Evolutionary conservation across 768 basidiomycete species (phyloP), one percentile per base, ranked within the genome.

Genomic region (Vararia minispora): DNA sequence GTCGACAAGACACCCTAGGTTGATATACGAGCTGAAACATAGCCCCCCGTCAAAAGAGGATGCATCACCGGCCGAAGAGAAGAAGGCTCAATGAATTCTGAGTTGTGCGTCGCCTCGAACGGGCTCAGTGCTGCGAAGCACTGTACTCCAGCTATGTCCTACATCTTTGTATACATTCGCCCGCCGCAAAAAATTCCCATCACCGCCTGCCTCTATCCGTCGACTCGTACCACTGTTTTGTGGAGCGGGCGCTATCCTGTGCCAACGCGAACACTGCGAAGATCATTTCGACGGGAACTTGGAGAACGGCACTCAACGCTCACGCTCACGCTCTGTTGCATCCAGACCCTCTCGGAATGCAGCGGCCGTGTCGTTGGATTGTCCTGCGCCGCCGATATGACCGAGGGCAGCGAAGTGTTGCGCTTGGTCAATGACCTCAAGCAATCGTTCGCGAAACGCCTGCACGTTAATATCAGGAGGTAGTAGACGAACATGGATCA

Each of bases 311-410:
- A 10, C 23, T 28, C n/a, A 17, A n/a, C 14, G 66, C 79, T 68
- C 55, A 94, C 91, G 49, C 65, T 94, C 89, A 46, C 92, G 72
- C 56, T 97, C 91, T 11, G 86, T 87, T n/a, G 73, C 76, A 39
- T 97, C 91, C 43, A 97, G 71, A 1, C 91, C 92, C 56, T 94
- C 91, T 47, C 88, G 67, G 52, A 97, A 97, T 10, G 72, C 62
- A 46, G 83, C 79, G 5, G 85, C 75, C 1, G 62, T 54, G 45
- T 81, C 78, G 11, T 69, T 73, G 6, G 65, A 62, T 9, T 66
- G 56, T 4, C 71, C 62, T 3, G 71, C 69, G 9, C 68, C 66
- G 14, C 62, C 61, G 17, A 72, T 71, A n/a, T 66, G 68, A 20
- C 78, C 82, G 13, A 82, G 57, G 0, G 74, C 69, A 25, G 79